Percentiles rank a stretch among this genome's conserved stretches.
Evolutionary conservation across 164 flowering plant genomes (phyloP).

Genomic region (grape (Vitis vinifera)): ASM3070453v1 NC_081817.1:21382501-21383000

Average conservation of each 20-base stretch:
- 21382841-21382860: background rate
- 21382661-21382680: background rate
- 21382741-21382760: slow-evolving; percentile 22
- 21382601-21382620: background rate
- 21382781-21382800: slow-evolving; percentile 4
- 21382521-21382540: too few relatives aligned
- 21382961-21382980: background rate
- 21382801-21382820: slow-evolving; percentile 27
- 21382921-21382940: too few relatives aligned
- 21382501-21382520: too few relatives aligned
- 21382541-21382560: too few relatives aligned
- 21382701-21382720: slow-evolving; percentile 2
- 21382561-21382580: too few relatives aligned
- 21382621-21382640: background rate
- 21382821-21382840: slow-evolving; percentile 24
- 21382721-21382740: slow-evolving; percentile 36
- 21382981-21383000: background rate
- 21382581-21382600: background rate
- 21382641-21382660: background rate
- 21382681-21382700: slow-evolving; percentile 2
- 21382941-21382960: background rate
- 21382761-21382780: slow-evolving; percentile 6
- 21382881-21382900: too few relatives aligned
- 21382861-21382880: background rate
- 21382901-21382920: background rate